A percentile compares a stretch with the other conserved stretches of the same genome.
Conservation (phyloP, 192 early-diverging fungal species). For the Gamsiella multidivaricata region DNA sequence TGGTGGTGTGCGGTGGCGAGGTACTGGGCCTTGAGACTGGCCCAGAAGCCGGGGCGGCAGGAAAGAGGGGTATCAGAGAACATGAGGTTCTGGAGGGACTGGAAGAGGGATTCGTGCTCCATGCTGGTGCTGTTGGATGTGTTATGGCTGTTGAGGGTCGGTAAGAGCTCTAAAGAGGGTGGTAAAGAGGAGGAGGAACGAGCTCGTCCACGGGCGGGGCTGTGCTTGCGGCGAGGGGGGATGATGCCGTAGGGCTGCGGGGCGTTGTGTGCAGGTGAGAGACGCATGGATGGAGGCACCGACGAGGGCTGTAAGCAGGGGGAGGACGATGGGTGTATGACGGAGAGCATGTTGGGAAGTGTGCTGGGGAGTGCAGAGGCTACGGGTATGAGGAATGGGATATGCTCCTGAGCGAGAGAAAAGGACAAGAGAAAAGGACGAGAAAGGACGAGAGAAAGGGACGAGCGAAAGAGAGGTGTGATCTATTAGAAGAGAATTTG, state of each 20-base stretch:
- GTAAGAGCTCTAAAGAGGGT: neutral
- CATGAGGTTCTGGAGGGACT: slow-evolving; percentile 2
- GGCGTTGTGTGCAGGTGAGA: neutral
- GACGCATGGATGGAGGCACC: neutral
- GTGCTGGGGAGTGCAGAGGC: neutral
- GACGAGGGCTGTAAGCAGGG: slow-evolving; percentile 35
- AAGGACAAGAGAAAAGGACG: neutral
- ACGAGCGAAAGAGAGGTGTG: neutral
- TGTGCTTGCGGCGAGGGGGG: slow-evolving; percentile 21
- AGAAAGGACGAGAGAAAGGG: neutral
- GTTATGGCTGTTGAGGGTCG: neutral
- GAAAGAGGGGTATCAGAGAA: slow-evolving; percentile 9
- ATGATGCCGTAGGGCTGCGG: slow-evolving; percentile 49
- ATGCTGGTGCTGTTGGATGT: neutral
- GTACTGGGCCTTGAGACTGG: slow-evolving; percentile 29
- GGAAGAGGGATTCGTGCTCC: neutral
- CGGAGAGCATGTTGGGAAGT: slow-evolving; percentile 17
- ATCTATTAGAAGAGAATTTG: neutral
- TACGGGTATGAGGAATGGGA: neutral
- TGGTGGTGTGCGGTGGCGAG: slow-evolving; percentile 1
- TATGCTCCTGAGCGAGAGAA: too few relatives aligned
- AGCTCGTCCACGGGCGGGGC: neutral
- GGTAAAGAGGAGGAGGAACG: neutral
- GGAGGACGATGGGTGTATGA: slow-evolving; percentile 21
- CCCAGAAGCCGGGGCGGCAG: slow-evolving; percentile 15